A percentile compares a stretch with the other conserved stretches of the same genome.
Evolutionary conservation across 352 stramenopile species (phyloP).

Genomic region (Globisporangium cederbergense): DNA sequence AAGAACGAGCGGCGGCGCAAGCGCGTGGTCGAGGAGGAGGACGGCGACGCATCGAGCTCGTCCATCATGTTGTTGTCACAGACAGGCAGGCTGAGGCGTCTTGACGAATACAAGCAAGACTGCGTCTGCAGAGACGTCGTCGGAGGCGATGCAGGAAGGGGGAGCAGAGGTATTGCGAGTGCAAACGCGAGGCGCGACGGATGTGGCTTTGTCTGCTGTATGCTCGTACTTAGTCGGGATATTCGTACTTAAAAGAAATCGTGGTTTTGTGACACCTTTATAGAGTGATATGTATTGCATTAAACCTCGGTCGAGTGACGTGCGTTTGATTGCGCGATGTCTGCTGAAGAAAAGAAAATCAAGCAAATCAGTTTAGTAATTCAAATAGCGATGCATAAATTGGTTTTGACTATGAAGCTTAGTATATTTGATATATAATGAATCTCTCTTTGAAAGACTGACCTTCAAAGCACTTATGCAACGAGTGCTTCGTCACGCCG

Average conservation of each 20-base stretch:
- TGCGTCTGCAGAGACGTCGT: not conserved
- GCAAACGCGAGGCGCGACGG: not conserved
- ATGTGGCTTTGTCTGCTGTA: not conserved
- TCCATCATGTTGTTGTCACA: conserved; percentile 32
- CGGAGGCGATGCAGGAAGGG: not conserved
- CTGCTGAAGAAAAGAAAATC: no score
- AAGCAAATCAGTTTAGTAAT: no score
- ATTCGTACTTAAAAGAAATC: not conserved
- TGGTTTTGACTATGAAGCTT: no score
- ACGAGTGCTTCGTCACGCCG: not conserved
- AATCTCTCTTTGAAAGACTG: no score
- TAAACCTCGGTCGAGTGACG: no score
- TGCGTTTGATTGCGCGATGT: no score
- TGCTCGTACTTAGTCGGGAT: not conserved
- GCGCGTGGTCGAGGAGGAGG: conserved; percentile 33
- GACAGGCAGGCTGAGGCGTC: not conserved
- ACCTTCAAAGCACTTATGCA: no score
- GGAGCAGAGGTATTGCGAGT: not conserved
- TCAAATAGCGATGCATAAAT: no score
- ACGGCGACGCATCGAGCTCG: conserved; percentile 38
- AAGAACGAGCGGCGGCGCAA: conserved; percentile 69
- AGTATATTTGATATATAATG: no score
- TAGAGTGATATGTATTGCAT: not conserved
- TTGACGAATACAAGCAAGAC: not conserved
- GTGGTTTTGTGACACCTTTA: not conserved